Conservation (phyloP, 129 eudicot species). For the Flaveria robusta region DNA sequence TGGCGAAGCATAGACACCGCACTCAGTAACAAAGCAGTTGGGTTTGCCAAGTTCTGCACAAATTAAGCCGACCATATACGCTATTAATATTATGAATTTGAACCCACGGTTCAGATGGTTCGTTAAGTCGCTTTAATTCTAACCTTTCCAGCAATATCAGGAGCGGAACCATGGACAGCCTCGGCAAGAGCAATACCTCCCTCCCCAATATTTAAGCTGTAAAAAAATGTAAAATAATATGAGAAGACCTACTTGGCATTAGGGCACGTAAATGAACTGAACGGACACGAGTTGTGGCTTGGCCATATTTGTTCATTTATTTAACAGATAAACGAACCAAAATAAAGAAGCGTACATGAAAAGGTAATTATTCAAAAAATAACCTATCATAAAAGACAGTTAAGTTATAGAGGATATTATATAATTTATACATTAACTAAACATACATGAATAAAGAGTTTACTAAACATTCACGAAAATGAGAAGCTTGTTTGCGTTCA, state of each 20-base stretch:
- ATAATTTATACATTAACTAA: background rate
- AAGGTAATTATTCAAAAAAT: background rate
- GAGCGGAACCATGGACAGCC: conserved; percentile 99
- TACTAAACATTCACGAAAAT: too few species aligned
- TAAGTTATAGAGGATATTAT: background rate
- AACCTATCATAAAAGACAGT: background rate
- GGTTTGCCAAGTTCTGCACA: conserved; percentile 79
- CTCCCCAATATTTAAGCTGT: conserved; percentile 88
- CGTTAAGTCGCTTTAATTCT: conserved; percentile 17
- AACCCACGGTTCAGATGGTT: background rate
- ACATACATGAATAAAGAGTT: background rate
- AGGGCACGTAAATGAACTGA: background rate
- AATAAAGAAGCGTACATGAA: background rate
- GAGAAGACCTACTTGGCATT: conserved; percentile 8
- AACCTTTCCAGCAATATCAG: conserved; percentile 99
- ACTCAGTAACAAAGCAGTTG: conserved; percentile 87
- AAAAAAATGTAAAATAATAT: conserved; percentile 10
- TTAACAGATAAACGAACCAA: background rate
- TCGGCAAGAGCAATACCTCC: conserved; percentile 98
- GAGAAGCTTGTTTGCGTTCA: too few species aligned
- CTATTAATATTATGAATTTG: background rate
- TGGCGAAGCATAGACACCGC: conserved; percentile 74
- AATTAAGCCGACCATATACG: background rate
- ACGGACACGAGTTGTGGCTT: background rate
- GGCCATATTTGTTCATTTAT: background rate